A percentile compares a stretch with the other conserved stretches of the same genome.
phyloP scores from a whole-genome alignment of 345 rosid genomes.

The Passiflora organensis region DNA sequence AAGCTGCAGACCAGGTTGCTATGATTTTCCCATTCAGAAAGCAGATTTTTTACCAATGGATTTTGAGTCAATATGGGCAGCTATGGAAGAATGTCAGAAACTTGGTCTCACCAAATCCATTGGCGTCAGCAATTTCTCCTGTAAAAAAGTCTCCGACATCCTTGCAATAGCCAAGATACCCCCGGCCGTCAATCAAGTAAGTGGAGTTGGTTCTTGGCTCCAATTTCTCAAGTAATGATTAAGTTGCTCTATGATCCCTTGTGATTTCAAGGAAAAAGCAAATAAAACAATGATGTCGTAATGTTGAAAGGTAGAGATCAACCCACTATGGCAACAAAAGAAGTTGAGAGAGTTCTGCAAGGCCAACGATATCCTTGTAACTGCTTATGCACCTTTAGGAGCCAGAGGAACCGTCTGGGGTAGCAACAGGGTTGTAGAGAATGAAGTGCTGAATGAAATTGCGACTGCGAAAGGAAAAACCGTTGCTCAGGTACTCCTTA shows the following conservation, averaged over 20 bases:
- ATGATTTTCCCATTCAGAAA: conserved; percentile 59
- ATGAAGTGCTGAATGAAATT: conserved; percentile 54
- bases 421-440: conserved; percentile 54
- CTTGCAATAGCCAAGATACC: conserved; percentile 62
- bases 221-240: too few species aligned
- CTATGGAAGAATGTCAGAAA: conserved; percentile 68
- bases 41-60: conserved; percentile 64
- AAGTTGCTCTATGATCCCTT: too few species aligned
- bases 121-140: conserved; percentile 79
- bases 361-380: conserved; percentile 40
- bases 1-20: conserved; percentile 55
- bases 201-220: neutral
- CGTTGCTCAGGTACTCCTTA: conserved; percentile 56
- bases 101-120: conserved; percentile 65
- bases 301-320: conserved; percentile 63
- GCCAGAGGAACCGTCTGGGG: conserved; percentile 63
- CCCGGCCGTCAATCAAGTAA: conserved; percentile 75
- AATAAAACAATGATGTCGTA: neutral
- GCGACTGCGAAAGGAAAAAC: conserved; percentile 61
- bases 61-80: conserved; percentile 57
- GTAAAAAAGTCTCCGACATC: conserved; percentile 56
- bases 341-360: conserved; percentile 56
- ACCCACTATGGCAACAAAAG: conserved; percentile 83
- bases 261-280: too few species aligned
- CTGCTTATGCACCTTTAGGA: conserved; percentile 65